Base-by-base conservation (phyloP, 805 yeast species). In the Starmerella ratchasimensis region DNA sequence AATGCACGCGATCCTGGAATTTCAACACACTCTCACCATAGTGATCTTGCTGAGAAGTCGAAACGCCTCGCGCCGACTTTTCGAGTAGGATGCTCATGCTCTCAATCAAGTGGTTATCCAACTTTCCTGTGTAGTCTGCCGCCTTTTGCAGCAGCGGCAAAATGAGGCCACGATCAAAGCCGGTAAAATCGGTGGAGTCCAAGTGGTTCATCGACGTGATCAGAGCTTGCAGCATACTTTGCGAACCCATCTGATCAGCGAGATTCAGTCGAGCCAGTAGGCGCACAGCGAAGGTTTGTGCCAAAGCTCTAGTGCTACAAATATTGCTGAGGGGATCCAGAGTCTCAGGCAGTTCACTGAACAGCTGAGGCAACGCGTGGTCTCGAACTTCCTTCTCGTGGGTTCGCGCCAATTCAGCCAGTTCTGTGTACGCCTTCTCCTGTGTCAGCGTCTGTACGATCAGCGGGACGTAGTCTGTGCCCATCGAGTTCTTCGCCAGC, bases 401-500 rank as follows among this genome's bases (percentile, higher is more conserved):
- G 15, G 49, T 44, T 7, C 56, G 49, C n/a, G 72, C 65, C 2
- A 76, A 49, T 10, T 57, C 58, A 5, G 68, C 64, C 34, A 84
- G 56, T 0, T 83, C 75, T 8, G 60, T 65, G 18, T 78, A 52
- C 11, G 76, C 65, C 11, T 73, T 74, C 14, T 58, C 59, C 28
- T 69, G 31, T 4, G 41, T 35, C 11, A 51, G 34, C 0, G 42
- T 41, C 20, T 45, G 47, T 3, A 43, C 44, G 14, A 46, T 23
- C 7, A 45, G 35, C 3, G 51, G 47, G 5, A 39, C 44, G 19
- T 33, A 43, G 5, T 45, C 51, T 5, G 7, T 14, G 2, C 36
- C 39, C 6, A 34, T 20, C 3, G 72, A 30, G 13, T 21, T 33
- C 1, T 36, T 25, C 0, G 75, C 61, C 30, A 82, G 51, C 35